Conservation (phyloP, 2,329 filamentous ascomycete genomes). For the Colletotrichum spaethianum region DNA sequence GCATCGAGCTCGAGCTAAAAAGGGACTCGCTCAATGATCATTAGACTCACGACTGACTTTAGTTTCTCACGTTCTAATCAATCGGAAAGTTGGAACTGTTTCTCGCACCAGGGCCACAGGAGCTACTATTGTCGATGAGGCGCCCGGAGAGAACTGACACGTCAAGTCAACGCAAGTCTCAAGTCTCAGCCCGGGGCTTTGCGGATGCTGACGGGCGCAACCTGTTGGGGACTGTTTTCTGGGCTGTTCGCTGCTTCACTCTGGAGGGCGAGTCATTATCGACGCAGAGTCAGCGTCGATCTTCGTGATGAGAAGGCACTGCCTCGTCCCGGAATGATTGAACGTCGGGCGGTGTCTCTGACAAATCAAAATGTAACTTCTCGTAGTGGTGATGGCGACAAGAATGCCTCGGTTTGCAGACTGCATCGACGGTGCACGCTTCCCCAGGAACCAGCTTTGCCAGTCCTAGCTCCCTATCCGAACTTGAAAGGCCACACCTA, state of each 20-base stretch:
- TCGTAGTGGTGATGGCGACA: neutral
- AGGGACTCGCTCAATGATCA: too few species aligned
- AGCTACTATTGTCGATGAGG: neutral
- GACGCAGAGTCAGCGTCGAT: neutral
- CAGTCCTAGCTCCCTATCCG: neutral
- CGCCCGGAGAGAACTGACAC: neutral
- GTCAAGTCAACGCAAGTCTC: neutral
- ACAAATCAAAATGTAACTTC: neutral
- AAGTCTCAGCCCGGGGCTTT: neutral
- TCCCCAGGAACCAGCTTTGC: neutral
- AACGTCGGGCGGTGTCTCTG: neutral
- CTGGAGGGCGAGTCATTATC: neutral
- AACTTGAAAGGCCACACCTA: neutral
- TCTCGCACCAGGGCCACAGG: neutral
- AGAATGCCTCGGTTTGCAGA: neutral
- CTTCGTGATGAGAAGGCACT: neutral
- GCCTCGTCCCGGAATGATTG: neutral
- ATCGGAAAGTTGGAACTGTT: neutral
- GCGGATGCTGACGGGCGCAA: neutral
- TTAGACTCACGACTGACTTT: too few species aligned
- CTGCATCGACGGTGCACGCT: neutral
- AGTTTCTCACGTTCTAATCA: neutral
- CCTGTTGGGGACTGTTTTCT: neutral
- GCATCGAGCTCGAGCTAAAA: neutral
- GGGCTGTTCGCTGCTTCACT: neutral